A percentile compares a stretch with the other conserved stretches of the same genome.
These are phyloP conservation scores for Pseudopithomyces maydicus DNA, from an alignment of 2,329 filamentous ascomycete species.

Conservation along the genomic window DNA sequence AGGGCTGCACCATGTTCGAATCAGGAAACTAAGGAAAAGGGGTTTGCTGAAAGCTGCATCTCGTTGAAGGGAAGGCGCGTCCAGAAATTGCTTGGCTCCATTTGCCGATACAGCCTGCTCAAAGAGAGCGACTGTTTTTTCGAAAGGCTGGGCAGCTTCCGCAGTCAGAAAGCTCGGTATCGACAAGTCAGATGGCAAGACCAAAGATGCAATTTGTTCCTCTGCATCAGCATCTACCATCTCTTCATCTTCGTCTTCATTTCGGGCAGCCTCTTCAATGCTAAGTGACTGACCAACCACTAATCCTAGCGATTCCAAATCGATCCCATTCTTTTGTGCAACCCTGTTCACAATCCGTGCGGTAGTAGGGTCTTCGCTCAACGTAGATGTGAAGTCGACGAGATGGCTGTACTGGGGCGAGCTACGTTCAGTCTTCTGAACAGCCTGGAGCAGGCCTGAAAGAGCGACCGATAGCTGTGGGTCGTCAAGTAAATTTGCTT, in stretches of 20 bases:
- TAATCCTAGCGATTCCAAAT: slow-evolving; percentile 67
- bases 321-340: slow-evolving; percentile 69
- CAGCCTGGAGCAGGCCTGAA: slow-evolving; percentile 66
- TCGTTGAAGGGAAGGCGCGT: slow-evolving; percentile 60
- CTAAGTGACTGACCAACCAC: slow-evolving; percentile 23
- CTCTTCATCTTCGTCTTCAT: slow-evolving; percentile 55
- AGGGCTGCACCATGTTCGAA: slow-evolving; percentile 73
- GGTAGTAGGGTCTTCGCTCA: slow-evolving; percentile 34
- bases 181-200: slow-evolving; percentile 30
- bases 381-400: slow-evolving; percentile 35
- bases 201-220: slow-evolving; percentile 12
- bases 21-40: slow-evolving; percentile 76
- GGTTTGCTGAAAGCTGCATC: slow-evolving; percentile 62
- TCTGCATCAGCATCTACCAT: slow-evolving; percentile 57
- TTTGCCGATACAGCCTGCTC: slow-evolving; percentile 31
- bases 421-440: slow-evolving; percentile 24
- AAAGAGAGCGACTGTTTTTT: slow-evolving; percentile 35
- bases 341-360: slow-evolving; percentile 68
- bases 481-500: slow-evolving; percentile 64
- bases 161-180: slow-evolving; percentile 34
- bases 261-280: slow-evolving; percentile 10
- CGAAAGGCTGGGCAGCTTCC: slow-evolving; percentile 27
- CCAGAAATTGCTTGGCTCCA: slow-evolving; percentile 53
- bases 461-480: slow-evolving; percentile 69
- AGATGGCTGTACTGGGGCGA: slow-evolving; percentile 38